Evolutionary conservation across 2,329 filamentous ascomycete genomes (phyloP).

Genomic region (Talaromyces islandicus): DNA sequence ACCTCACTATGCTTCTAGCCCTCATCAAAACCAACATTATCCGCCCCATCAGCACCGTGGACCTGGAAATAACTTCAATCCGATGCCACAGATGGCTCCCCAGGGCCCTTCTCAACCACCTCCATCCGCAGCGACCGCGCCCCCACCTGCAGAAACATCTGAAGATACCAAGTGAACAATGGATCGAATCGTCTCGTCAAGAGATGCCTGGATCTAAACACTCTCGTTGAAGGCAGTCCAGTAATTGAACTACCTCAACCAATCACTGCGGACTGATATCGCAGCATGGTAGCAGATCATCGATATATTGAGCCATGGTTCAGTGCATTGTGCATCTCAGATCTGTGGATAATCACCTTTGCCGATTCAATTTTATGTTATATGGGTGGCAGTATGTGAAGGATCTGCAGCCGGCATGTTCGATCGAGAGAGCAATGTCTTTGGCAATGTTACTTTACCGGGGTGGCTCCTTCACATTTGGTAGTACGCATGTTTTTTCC

Average conservation of each 20-base stretch:
- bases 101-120: slow-evolving; percentile 36
- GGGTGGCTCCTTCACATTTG: neutral
- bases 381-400: neutral
- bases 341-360: neutral
- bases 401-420: neutral
- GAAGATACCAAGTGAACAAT: slow-evolving; percentile 45
- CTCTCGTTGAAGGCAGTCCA: neutral
- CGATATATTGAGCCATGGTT: neutral
- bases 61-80: slow-evolving; percentile 51
- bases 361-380: neutral
- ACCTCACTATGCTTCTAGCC: slow-evolving; percentile 61
- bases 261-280: neutral
- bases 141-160: slow-evolving; percentile 36
- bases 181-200: neutral
- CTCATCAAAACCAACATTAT: slow-evolving; percentile 59
- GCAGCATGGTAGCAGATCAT: neutral
- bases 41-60: slow-evolving; percentile 52
- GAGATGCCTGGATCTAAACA: neutral
- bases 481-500: neutral
- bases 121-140: slow-evolving; percentile 24
- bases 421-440: neutral
- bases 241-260: neutral
- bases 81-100: slow-evolving; percentile 39
- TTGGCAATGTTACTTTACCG: neutral
- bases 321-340: neutral